These are phyloP conservation scores for Ophiostoma tasmaniense DNA, from an alignment of 2,329 filamentous ascomycete species.

Conservation along the genomic window DNA sequence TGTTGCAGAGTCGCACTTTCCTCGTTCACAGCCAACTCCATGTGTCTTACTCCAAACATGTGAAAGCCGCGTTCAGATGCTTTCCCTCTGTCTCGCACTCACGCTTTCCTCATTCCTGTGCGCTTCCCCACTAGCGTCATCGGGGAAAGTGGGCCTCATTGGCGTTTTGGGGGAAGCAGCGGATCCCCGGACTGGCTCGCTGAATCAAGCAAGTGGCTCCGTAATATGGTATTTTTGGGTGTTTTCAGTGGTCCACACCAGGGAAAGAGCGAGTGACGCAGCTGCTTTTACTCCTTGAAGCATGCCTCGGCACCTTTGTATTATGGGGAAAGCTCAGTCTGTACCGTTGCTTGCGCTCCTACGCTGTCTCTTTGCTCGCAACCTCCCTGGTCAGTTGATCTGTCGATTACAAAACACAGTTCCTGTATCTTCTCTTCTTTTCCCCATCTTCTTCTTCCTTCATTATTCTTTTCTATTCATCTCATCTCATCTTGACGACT, in stretches of 20 bases:
- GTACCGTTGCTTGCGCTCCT: too few species aligned
- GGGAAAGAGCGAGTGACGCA: background rate
- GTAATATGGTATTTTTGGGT: background rate
- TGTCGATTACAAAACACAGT: constrained; percentile 3
- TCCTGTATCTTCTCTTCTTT: background rate
- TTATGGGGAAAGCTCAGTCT: constrained; percentile 10
- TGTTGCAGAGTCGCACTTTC: background rate
- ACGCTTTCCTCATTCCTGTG: background rate
- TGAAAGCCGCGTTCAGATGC: constrained; percentile 5
- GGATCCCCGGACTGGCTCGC: constrained; percentile 4
- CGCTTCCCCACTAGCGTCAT: constrained; percentile 2
- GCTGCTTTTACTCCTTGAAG: background rate
- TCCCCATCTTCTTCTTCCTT: background rate
- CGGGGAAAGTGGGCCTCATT: background rate
- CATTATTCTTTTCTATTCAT: background rate
- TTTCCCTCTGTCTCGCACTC: background rate
- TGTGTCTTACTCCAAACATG: constrained; percentile 2
- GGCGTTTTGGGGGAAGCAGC: constrained; percentile 6
- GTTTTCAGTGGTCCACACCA: background rate
- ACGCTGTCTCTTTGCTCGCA: background rate
- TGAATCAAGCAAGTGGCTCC: constrained; percentile 6
- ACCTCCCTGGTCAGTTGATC: background rate
- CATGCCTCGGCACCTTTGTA: constrained; percentile 7
- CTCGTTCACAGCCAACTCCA: background rate
- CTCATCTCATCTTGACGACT: background rate